Percentiles rank a stretch among this genome's conserved stretches.
Evolutionary conservation across 1,284 basidiomycete genomes (phyloP).

Genomic region (Wallemia mellicola): DNA sequence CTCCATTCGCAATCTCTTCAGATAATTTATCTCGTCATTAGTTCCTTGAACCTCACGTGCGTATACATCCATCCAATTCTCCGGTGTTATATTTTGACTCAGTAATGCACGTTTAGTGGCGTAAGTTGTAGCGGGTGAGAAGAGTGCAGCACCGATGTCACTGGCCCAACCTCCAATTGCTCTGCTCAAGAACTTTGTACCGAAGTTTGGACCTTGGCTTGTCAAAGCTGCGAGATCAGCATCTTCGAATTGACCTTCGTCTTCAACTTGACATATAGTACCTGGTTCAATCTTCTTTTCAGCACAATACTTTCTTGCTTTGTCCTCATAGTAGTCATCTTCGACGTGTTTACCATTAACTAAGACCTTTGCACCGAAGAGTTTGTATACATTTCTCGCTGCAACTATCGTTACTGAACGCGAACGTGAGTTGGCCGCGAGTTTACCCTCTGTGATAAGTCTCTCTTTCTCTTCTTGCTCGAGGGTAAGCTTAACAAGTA

Average conservation of each 20-base stretch:
- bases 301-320: constrained; percentile 35
- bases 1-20: neutral
- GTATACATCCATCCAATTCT: neutral
- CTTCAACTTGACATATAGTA: constrained; percentile 5
- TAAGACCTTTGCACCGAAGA: constrained; percentile 72
- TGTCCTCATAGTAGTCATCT: constrained; percentile 85
- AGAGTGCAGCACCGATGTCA: neutral
- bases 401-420: constrained; percentile 79
- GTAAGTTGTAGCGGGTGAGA: neutral
- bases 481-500: constrained; percentile 65
- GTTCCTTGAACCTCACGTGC: neutral
- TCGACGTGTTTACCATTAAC: constrained; percentile 64
- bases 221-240: constrained; percentile 4
- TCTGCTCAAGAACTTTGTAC: constrained; percentile 3
- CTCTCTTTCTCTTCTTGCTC: constrained; percentile 66
- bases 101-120: neutral
- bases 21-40: neutral
- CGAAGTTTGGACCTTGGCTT: constrained; percentile 8
- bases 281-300: constrained; percentile 40
- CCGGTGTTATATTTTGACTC: neutral
- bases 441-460: constrained; percentile 57
- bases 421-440: constrained; percentile 61
- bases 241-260: constrained; percentile 4
- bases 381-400: constrained; percentile 71
- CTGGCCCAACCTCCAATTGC: neutral